Percentiles rank a stretch among this genome's conserved stretches.
Conservation (phyloP, 345 rosid species). For the Eucalyptus guilfoylei region DNA sequence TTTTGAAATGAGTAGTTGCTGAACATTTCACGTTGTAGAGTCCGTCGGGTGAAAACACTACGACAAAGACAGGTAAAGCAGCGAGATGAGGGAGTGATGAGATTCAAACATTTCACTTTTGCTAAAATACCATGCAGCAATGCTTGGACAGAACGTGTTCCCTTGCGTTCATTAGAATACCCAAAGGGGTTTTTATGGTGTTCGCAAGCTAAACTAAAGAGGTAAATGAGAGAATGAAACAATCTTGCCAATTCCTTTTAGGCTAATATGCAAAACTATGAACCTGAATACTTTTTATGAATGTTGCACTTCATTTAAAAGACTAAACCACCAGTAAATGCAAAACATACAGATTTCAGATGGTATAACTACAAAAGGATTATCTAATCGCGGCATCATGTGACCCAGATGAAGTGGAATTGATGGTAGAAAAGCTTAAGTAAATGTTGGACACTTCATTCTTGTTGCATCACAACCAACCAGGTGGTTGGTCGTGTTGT, state of each 20-base stretch:
- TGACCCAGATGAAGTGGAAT: background rate
- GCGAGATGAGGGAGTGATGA: background rate
- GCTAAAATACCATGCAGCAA: background rate
- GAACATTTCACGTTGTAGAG: background rate
- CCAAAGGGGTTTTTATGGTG: background rate
- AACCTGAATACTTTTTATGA: background rate
- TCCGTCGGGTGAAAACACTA: background rate
- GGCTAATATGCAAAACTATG: background rate
- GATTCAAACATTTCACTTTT: background rate
- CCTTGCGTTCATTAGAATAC: background rate
- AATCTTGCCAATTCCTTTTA: background rate
- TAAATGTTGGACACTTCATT: background rate
- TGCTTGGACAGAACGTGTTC: background rate
- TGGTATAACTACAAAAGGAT: background rate
- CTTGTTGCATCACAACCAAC: background rate
- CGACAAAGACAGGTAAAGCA: background rate
- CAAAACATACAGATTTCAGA: background rate
- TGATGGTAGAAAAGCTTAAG: background rate
- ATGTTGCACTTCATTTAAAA: background rate
- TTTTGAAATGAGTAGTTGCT: background rate
- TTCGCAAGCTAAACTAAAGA: background rate
- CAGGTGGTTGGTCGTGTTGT: background rate
- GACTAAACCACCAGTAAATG: background rate
- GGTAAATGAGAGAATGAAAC: background rate
- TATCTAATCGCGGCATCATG: background rate